Evolutionary conservation across 805 yeast genomes (phyloP).

Genomic region (Vanderwaltozyma polyspora): DNA sequence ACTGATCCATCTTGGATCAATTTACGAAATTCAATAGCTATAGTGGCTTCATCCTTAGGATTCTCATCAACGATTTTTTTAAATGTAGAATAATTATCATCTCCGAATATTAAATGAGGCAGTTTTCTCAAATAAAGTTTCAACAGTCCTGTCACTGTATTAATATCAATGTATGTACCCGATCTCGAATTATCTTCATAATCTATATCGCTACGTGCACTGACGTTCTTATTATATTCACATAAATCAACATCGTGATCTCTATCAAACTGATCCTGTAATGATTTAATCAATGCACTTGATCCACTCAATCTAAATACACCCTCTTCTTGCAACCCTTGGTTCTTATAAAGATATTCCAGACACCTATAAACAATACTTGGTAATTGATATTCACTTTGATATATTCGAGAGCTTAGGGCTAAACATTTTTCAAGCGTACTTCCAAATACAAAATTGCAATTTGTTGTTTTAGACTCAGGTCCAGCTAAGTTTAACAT

Average conservation of each 20-base stretch:
- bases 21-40: constrained; percentile 25
- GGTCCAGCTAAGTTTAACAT: constrained; percentile 16
- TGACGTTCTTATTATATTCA: constrained; percentile 16
- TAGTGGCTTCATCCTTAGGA: constrained; percentile 22
- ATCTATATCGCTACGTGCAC: too few relatives aligned
- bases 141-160: constrained; percentile 76
- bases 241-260: constrained; percentile 60
- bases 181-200: constrained; percentile 3
- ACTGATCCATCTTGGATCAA: constrained; percentile 27
- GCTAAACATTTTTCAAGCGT: constrained; percentile 42
- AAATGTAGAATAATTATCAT: constrained; percentile 32
- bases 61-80: constrained; percentile 27
- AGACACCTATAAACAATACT: constrained; percentile 71
- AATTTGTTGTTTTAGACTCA: neutral
- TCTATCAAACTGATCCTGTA: constrained; percentile 59
- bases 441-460: constrained; percentile 45
- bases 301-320: constrained; percentile 86
- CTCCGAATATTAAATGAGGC: constrained; percentile 56
- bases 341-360: constrained; percentile 49
- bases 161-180: constrained; percentile 45
- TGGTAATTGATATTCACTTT: constrained; percentile 39
- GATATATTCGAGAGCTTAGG: constrained; percentile 36
- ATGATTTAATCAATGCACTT: constrained; percentile 56
- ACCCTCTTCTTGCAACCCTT: constrained; percentile 79
- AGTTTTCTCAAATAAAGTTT: constrained; percentile 74